phyloP scores from a whole-genome alignment of 2,329 filamentous ascomycete genomes.

The Cordyceps tenuipes region DNA sequence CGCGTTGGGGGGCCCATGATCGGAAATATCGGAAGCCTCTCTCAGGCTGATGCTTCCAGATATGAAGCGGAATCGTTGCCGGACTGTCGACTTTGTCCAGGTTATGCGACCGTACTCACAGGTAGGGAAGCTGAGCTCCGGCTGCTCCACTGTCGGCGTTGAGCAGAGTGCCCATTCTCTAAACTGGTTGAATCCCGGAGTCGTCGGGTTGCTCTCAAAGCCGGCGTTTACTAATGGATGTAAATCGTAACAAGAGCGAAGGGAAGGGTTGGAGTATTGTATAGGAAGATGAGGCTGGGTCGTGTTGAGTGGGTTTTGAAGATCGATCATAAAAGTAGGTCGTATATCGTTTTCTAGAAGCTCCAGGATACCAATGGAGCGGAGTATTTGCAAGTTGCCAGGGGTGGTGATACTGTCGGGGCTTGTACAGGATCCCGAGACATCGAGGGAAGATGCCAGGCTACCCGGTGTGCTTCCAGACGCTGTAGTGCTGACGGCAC shows the following conservation, averaged over 20 bases:
- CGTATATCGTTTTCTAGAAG: slow-evolving; percentile 68
- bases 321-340: slow-evolving; percentile 68
- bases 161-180: slow-evolving; percentile 59
- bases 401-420: slow-evolving; percentile 41
- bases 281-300: slow-evolving; percentile 48
- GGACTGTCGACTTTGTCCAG: slow-evolving; percentile 64
- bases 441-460: slow-evolving; percentile 45
- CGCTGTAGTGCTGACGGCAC: slow-evolving; percentile 36
- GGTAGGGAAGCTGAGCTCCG: slow-evolving; percentile 45
- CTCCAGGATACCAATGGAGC: slow-evolving; percentile 60
- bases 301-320: slow-evolving; percentile 49
- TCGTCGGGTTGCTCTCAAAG: slow-evolving; percentile 32
- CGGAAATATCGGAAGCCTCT: slow-evolving; percentile 26
- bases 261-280: slow-evolving; percentile 59
- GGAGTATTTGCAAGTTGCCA: slow-evolving; percentile 47
- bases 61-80: slow-evolving; percentile 60
- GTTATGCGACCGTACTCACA: slow-evolving; percentile 54
- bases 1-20: slow-evolving; percentile 22
- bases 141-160: slow-evolving; percentile 41
- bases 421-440: slow-evolving; percentile 41
- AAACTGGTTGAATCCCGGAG: slow-evolving; percentile 51
- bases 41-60: slow-evolving; percentile 41
- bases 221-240: slow-evolving; percentile 49
- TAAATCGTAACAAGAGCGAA: slow-evolving; percentile 49
- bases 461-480: slow-evolving; percentile 45